phyloP scores from a whole-genome alignment of 768 basidiomycete species.

The Tulasnella calospora region DNA sequence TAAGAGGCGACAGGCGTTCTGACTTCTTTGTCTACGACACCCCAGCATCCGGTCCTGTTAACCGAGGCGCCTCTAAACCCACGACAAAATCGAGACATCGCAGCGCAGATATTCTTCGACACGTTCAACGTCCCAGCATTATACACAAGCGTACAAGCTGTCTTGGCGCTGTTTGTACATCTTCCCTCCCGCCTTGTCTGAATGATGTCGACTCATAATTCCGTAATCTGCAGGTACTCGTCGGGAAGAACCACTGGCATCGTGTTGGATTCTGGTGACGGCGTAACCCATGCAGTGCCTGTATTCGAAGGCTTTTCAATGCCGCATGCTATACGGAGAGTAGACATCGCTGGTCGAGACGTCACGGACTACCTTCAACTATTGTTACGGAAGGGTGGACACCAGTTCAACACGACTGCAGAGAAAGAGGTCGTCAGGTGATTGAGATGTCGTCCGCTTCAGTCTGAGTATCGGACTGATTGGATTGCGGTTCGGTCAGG shows the following conservation, averaged over 20 bases:
- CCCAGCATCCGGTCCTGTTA: conserved; percentile 89
- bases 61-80: conserved; percentile 98
- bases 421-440: conserved; percentile 91
- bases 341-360: conserved; percentile 97
- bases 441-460: background rate
- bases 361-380: conserved; percentile 95
- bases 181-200: background rate
- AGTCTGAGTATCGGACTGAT: background rate
- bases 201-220: background rate
- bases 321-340: conserved; percentile 94
- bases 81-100: conserved; percentile 89
- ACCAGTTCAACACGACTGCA: conserved; percentile 93
- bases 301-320: conserved; percentile 99
- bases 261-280: conserved; percentile 96
- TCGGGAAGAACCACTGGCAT: conserved; percentile 99
- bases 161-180: conserved; percentile 77
- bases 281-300: conserved; percentile 97
- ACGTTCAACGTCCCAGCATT: conserved; percentile 99
- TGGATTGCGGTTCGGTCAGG: background rate
- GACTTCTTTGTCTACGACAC: background rate
- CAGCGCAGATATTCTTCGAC: conserved; percentile 98
- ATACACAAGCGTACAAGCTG: conserved; percentile 95
- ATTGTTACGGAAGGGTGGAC: conserved; percentile 86
- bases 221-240: conserved; percentile 64
- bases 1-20: background rate